Percentiles rank a stretch among this genome's conserved stretches.
Evolutionary conservation across 306 rosid genomes (phyloP).

Genomic region (Cucurbita ficifolia): DNA sequence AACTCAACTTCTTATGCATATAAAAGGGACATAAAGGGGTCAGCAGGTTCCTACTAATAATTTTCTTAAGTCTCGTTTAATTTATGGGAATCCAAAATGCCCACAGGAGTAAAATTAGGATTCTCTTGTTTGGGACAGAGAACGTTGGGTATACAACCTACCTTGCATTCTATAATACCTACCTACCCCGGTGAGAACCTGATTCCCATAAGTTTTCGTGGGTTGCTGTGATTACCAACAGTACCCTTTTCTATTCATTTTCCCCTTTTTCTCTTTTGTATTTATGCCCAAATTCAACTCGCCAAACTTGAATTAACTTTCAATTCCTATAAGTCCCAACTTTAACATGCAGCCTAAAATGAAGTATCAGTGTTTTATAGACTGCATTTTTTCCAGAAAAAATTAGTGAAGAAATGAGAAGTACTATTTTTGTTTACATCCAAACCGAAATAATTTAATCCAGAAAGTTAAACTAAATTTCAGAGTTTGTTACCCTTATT

Average conservation of each 20-base stretch:
- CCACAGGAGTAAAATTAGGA: neutral
- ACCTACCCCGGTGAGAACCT: neutral
- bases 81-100: neutral
- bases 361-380: too few species aligned
- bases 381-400: neutral
- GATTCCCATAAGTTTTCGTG: neutral
- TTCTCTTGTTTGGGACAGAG: neutral
- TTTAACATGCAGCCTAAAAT: too few species aligned
- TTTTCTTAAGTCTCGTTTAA: neutral
- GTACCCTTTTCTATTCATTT: neutral
- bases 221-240: neutral
- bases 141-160: neutral
- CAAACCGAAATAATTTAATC: neutral
- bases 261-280: neutral
- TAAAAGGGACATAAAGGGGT: neutral
- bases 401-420: neutral
- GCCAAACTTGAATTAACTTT: neutral
- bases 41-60: neutral
- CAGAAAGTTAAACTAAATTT: neutral
- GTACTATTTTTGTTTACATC: neutral
- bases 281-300: neutral
- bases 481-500: slow-evolving; percentile 30
- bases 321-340: neutral
- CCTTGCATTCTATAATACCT: neutral
- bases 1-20: neutral